Conservation (phyloP, 164 flowering plant genomes). For the Annona cherimola region DNA sequence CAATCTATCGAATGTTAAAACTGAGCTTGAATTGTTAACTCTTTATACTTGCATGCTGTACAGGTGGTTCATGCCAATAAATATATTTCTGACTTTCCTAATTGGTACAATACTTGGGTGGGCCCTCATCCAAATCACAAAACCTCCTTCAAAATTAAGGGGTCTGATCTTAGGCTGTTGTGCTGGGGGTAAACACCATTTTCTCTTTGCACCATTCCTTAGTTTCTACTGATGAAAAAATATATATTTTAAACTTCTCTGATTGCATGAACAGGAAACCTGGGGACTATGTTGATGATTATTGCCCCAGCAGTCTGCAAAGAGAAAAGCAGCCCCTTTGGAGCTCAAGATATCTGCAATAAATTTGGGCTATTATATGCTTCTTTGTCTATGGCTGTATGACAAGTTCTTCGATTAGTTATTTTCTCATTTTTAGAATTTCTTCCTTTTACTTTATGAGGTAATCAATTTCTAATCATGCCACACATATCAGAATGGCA, state of each 20-base stretch:
- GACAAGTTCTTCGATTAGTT: constrained; percentile 1
- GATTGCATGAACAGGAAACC: constrained; percentile 47
- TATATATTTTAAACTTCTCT: background rate
- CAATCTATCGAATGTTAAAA: too few relatives aligned
- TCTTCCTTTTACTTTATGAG: background rate
- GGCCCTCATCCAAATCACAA: constrained; percentile 49
- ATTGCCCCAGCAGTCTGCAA: constrained; percentile 77
- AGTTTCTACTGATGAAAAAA: background rate
- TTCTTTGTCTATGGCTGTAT: constrained; percentile 85
- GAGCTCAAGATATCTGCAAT: constrained; percentile 44
- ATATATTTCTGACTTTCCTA: constrained; percentile 57
- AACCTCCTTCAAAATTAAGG: constrained; percentile 53
- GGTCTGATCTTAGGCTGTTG: constrained; percentile 76
- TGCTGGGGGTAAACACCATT: constrained; percentile 54
- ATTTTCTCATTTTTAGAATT: background rate
- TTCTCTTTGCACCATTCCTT: background rate
- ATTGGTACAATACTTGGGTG: constrained; percentile 71
- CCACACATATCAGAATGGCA: background rate
- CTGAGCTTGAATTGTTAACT: too few relatives aligned
- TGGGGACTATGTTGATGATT: constrained; percentile 70
- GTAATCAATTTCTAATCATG: background rate
- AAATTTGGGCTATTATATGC: constrained; percentile 62
- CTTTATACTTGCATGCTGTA: background rate
- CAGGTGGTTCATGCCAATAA: constrained; percentile 98
- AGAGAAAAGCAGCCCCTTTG: constrained; percentile 76